Base-by-base conservation (phyloP, 164 flowering plant species). In the Sextonia rubra region DNA sequence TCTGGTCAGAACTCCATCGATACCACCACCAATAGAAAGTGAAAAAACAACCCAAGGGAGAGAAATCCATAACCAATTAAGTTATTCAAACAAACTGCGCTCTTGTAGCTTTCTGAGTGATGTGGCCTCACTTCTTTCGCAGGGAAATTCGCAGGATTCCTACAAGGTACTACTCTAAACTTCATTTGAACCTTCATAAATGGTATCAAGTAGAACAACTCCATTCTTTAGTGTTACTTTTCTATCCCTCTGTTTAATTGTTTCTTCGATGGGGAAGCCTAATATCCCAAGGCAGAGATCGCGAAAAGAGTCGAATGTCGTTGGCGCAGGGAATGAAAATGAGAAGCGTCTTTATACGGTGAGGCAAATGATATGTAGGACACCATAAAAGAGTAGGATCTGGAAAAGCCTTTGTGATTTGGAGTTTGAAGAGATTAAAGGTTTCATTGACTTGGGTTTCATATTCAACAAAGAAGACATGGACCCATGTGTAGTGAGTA, bases 361-460 rank as follows among this genome's bases (percentile, higher is more conserved):
- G 20, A 55, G 60, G n/a, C 9, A 52, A 52, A 5, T 22, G 24
- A 22, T 22, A 11, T n/a, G 24, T 61, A 22, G 64, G 27, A 61
- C 12, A 3, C 27, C 24, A 12, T 25, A 22, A 2, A 12, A 61
- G 26, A 25, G 30, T 23, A 83, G 67, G 76, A 65, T 68, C 30
- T 74, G 58, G 66, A 90, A 81, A 77, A 90, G 88, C 79, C 63
- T 74, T 61, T 81, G 82, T 12, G 85, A 83, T 76, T 83, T 89
- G 0, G 91, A 87, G 64, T 68, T 30, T 1, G 85, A 89, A 69
- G 89, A 89, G 68, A 70, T 88, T 15, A 86, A 84, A 73, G 91
- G 90, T 14, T 88, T 87, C 75, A 85, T 77, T 78, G 93, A 88
- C 70, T 80, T 86, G 76, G 91, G 89, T 1, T 86, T 86, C 73